Evolutionary conservation across 305 asterid genomes (phyloP), one percentile per base, ranked within the genome.

Genomic region (Rubia balearica): DNA sequence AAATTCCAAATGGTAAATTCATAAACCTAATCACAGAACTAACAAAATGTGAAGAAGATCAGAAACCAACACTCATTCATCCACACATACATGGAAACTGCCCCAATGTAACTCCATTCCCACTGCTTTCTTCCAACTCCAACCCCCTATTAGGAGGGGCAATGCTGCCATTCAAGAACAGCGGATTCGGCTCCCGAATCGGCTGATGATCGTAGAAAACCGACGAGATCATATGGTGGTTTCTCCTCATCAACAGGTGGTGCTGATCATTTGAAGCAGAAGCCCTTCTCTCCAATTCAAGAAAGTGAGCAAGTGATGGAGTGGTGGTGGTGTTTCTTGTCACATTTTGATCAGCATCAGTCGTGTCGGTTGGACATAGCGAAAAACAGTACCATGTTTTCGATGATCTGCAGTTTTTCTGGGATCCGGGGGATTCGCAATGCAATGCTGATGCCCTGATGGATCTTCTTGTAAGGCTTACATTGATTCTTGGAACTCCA

Each of bases 261-360:
- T 75, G 81, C 68, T 75, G n/a, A 4, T 17, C 67, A 33, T 16
- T 36, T 62, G 67, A 49, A 12, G 83, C 81, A 8, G 83, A 82
- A 27, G 81, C 83, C 62, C 87, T 76, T 78, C 87, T 81, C 70
- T 83, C 87, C 65, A 83, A 83, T 13, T 77, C 83, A 69, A 83
- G 87, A 76, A 83, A 83, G 40, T 81, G 85, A 57, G 78, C 87
- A 61, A 83, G 85, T 16, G 87, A 76, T 68, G 81, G 83, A 19
- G 77, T 45, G 21, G 57, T 51, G 57, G 56, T 36, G 46, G 46
- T 51, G 61, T 65, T 76, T 71, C 75, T 74, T 63, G 76, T 53
- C 30, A 71, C 64, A 55, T 65, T 69, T 74, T 51, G 57, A 17
- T 80, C 78, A 14, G 81, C 85, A 74, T 83, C 87, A 51, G 85